Evolutionary conservation across 257 asterid species (phyloP).

Genomic region (Primulina huaijiensis): DNA sequence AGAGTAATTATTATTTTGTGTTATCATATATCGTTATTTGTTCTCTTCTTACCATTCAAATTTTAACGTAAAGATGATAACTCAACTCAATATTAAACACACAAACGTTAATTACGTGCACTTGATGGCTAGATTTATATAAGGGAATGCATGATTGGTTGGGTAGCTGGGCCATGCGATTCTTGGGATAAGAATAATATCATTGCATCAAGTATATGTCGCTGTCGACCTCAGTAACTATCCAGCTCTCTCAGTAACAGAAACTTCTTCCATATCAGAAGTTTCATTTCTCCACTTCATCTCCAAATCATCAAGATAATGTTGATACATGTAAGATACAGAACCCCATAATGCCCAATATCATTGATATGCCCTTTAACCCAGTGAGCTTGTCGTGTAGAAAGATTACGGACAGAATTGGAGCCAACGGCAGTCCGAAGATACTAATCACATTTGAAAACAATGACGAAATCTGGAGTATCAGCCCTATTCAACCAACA

Average conservation of each 20-base stretch:
- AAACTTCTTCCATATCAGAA: neutral
- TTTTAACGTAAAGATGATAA: too few relatives aligned
- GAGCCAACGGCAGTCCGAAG: slow-evolving; percentile 62
- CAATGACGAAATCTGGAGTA: slow-evolving; percentile 60
- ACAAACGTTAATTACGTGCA: neutral
- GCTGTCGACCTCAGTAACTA: neutral
- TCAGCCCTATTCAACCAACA: slow-evolving; percentile 56
- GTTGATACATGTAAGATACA: slow-evolving; percentile 65
- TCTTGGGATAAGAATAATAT: neutral
- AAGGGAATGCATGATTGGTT: neutral
- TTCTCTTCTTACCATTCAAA: too few relatives aligned
- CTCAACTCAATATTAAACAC: too few relatives aligned
- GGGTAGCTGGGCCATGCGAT: neutral
- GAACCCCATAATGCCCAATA: slow-evolving; percentile 80
- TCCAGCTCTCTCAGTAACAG: neutral
- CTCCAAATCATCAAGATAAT: slow-evolving; percentile 57
- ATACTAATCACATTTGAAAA: slow-evolving; percentile 68
- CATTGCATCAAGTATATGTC: neutral
- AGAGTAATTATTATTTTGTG: too few relatives aligned
- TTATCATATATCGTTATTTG: too few relatives aligned
- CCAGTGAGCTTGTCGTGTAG: slow-evolving; percentile 52
- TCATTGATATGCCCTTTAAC: slow-evolving; percentile 52
- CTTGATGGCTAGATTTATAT: neutral
- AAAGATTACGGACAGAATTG: slow-evolving; percentile 57
- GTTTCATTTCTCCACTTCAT: slow-evolving; percentile 19